Evolutionary conservation across 1,284 basidiomycete genomes (phyloP).

Genomic region (Paramarasmius palmivorus): DNA sequence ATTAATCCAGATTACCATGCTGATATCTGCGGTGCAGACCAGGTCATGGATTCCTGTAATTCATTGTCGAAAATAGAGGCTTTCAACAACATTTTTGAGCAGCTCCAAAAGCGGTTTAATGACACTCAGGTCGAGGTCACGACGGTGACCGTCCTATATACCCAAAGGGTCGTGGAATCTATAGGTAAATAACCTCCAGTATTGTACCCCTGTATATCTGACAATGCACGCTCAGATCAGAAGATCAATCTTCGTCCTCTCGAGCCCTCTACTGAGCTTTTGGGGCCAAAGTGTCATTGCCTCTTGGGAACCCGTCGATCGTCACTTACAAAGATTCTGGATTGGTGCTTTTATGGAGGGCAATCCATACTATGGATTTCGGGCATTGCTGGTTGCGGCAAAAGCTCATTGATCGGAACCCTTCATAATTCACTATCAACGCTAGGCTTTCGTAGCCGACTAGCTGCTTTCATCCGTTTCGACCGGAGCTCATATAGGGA

Average conservation of each 20-base stretch:
- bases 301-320: neutral
- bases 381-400: conserved; percentile 8
- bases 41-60: neutral
- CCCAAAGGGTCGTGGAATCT: neutral
- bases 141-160: neutral
- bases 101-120: neutral
- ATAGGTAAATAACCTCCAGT: neutral
- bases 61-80: neutral
- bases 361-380: too few species aligned
- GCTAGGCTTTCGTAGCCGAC: conserved; percentile 1
- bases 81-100: neutral
- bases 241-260: neutral
- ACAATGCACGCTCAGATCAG: neutral
- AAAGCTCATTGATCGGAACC: conserved; percentile 10
- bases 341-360: conserved; percentile 3
- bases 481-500: conserved; percentile 6
- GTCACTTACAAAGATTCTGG: neutral
- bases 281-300: neutral
- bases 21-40: neutral
- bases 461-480: conserved; percentile 11
- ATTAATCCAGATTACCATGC: neutral
- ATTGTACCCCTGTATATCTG: neutral
- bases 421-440: neutral
- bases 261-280: neutral
- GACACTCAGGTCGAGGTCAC: neutral